These are phyloP conservation scores for Brassica hybrid DNA, from an alignment of 441 rosid species.

Conservation along the genomic window DNA sequence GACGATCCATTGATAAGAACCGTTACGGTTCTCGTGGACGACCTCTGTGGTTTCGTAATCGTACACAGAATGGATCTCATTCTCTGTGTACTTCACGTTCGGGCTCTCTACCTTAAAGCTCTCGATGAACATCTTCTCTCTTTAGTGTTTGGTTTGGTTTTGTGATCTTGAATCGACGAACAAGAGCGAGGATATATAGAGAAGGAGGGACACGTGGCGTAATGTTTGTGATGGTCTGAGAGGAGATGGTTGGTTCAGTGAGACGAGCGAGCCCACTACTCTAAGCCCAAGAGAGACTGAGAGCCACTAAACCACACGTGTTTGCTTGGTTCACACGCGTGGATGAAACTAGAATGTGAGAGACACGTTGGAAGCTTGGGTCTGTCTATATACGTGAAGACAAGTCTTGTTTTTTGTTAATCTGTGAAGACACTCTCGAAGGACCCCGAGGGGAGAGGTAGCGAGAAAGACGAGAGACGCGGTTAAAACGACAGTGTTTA, in stretches of 20 bases:
- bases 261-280: slow-evolving; percentile 21
- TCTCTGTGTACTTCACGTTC: slow-evolving; percentile 76
- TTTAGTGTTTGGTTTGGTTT: slow-evolving; percentile 17
- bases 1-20: slow-evolving; percentile 84
- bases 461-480: not conserved
- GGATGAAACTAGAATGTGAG: slow-evolving; percentile 16
- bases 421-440: not conserved
- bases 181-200: slow-evolving; percentile 30
- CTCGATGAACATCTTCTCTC: slow-evolving; percentile 69
- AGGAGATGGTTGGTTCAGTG: not conserved
- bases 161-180: slow-evolving; percentile 27
- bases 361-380: slow-evolving; percentile 32
- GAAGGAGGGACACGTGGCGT: slow-evolving; percentile 12
- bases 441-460: not conserved
- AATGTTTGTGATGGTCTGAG: not conserved
- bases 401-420: slow-evolving; percentile 10
- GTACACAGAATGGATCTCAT: slow-evolving; percentile 83
- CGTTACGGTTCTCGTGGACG: slow-evolving; percentile 79
- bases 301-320: slow-evolving; percentile 28
- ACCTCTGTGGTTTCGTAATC: slow-evolving; percentile 90
- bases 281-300: slow-evolving; percentile 1
- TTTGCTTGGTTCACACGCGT: slow-evolving; percentile 8
- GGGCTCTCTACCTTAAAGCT: slow-evolving; percentile 90
- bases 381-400: slow-evolving; percentile 40
- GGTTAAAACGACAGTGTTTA: not conserved